Conservation (phyloP, 805 yeast species). For the Debaryomyces hansenii region DNA sequence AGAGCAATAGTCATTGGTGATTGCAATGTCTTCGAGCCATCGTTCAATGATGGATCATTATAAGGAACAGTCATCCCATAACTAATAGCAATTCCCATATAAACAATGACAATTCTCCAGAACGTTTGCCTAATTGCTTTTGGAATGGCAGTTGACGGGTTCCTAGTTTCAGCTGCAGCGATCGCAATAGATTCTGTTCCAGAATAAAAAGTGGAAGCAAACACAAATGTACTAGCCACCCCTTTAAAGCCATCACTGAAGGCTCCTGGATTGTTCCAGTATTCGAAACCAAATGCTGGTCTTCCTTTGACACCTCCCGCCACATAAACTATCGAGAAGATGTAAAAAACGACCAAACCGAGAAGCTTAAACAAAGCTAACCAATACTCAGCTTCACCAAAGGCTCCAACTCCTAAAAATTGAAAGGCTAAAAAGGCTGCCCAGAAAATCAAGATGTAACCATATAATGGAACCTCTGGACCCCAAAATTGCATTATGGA, state of each 20-base stretch:
- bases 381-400: constrained; percentile 59
- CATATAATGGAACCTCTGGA: constrained; percentile 53
- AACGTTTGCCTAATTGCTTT: constrained; percentile 57
- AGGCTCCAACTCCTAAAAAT: constrained; percentile 49
- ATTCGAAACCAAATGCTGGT: constrained; percentile 41
- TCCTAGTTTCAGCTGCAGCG: constrained; percentile 55
- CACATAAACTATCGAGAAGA: constrained; percentile 48
- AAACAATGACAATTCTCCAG: constrained; percentile 53
- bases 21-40: constrained; percentile 43
- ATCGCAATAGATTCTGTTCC: constrained; percentile 60
- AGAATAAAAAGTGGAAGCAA: constrained; percentile 59
- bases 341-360: constrained; percentile 49
- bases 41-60: constrained; percentile 45
- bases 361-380: constrained; percentile 49
- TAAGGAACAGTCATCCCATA: constrained; percentile 62
- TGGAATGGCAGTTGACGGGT: constrained; percentile 59
- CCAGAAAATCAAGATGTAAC: constrained; percentile 56
- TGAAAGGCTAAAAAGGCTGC: constrained; percentile 50
- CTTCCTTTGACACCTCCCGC: constrained; percentile 45
- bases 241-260: constrained; percentile 51
- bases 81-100: constrained; percentile 52
- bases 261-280: constrained; percentile 45
- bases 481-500: constrained; percentile 52
- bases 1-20: constrained; percentile 26
- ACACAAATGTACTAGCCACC: constrained; percentile 57